Conservation (phyloP, 1,284 basidiomycete species). For the Abortiporus biennis region DNA sequence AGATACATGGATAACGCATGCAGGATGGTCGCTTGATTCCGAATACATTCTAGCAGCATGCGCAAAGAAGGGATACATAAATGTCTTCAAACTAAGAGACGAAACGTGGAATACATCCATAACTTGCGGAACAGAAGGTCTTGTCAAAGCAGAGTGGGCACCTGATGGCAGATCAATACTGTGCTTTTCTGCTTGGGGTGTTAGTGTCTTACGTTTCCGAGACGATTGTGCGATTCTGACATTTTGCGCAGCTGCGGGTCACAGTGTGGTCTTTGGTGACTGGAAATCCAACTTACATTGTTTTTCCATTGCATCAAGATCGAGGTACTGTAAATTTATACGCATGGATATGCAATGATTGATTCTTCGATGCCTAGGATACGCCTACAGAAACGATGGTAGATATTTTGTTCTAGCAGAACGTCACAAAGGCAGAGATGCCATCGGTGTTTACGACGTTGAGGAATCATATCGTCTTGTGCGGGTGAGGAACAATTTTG, state of each 20-base stretch:
- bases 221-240: neutral
- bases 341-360: neutral
- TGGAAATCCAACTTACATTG: slow-evolving; percentile 67
- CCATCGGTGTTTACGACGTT: slow-evolving; percentile 77
- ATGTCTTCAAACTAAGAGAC: slow-evolving; percentile 68
- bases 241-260: slow-evolving; percentile 55
- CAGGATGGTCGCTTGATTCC: slow-evolving; percentile 80
- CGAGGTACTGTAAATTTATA: slow-evolving; percentile 41
- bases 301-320: slow-evolving; percentile 74
- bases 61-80: slow-evolving; percentile 56
- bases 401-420: slow-evolving; percentile 81
- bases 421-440: slow-evolving; percentile 82
- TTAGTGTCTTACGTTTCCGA: slow-evolving; percentile 36
- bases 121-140: slow-evolving; percentile 77
- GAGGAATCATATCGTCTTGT: slow-evolving; percentile 64
- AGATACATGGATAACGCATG: slow-evolving; percentile 53
- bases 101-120: slow-evolving; percentile 69
- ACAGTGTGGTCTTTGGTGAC: slow-evolving; percentile 75
- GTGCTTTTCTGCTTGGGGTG: slow-evolving; percentile 87
- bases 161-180: slow-evolving; percentile 73
- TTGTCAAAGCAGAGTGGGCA: slow-evolving; percentile 81
- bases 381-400: slow-evolving; percentile 73
- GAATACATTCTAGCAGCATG: slow-evolving; percentile 76
- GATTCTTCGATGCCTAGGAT: slow-evolving; percentile 39
- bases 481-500: slow-evolving; percentile 46